A percentile compares a stretch with the other conserved stretches of the same genome.
Evolutionary conservation across 2,329 filamentous ascomycete species (phyloP).

Genomic region (Penicillium brevicompactum): DNA sequence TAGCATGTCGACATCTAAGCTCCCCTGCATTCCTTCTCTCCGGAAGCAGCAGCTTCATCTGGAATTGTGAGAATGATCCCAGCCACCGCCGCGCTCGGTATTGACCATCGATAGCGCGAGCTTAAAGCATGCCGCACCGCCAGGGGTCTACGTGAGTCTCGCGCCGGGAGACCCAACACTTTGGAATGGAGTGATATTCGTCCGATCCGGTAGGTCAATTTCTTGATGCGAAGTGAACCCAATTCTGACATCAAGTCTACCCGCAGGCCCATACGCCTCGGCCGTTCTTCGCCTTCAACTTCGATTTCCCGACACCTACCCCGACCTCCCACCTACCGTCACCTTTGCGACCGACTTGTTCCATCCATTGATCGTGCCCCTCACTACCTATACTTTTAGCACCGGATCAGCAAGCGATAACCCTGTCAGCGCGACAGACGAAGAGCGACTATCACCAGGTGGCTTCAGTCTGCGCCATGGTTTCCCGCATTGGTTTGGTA

Average conservation of each 20-base stretch:
- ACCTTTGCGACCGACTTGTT: slow-evolving; percentile 93
- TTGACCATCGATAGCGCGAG: slow-evolving; percentile 61
- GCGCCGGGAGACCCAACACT: slow-evolving; percentile 77
- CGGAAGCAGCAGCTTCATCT: slow-evolving; percentile 75
- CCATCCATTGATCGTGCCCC: slow-evolving; percentile 86
- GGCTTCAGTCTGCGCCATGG: slow-evolving; percentile 89
- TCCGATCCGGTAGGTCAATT: slow-evolving; percentile 70
- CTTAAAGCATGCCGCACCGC: slow-evolving; percentile 78
- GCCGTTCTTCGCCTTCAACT: slow-evolving; percentile 89
- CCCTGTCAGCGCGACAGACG: slow-evolving; percentile 79
- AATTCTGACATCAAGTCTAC: slow-evolving; percentile 4
- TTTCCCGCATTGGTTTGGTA: slow-evolving; percentile 87
- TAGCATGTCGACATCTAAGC: slow-evolving; percentile 37
- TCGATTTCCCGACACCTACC: slow-evolving; percentile 80
- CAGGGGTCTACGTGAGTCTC: slow-evolving; percentile 83
- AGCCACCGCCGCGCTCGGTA: not conserved
- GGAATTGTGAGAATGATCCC: slow-evolving; percentile 69
- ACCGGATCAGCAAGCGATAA: slow-evolving; percentile 74
- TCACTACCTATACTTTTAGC: slow-evolving; percentile 93
- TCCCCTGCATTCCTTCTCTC: slow-evolving; percentile 54
- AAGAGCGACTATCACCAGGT: slow-evolving; percentile 80
- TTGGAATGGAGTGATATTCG: slow-evolving; percentile 91
- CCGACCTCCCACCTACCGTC: slow-evolving; percentile 75
- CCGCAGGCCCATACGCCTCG: slow-evolving; percentile 79
- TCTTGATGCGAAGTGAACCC: not conserved